Base-by-base conservation (phyloP, 139 green algal species). In the Marvania coccoides region DNA sequence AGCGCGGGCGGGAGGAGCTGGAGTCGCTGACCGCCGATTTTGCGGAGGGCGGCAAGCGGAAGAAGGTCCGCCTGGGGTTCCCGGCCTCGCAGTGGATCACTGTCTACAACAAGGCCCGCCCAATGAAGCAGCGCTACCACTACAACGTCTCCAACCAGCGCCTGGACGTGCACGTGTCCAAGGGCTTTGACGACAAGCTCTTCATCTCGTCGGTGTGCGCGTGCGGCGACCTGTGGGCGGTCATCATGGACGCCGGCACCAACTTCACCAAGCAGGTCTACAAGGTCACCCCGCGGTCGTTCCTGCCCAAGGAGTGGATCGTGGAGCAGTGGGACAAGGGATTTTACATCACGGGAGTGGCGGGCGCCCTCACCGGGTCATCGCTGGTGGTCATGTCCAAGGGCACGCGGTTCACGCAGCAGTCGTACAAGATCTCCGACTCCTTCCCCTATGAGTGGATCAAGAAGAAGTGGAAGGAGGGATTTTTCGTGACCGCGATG, bases 51-150 rank as follows among this genome's bases (percentile, higher is more conserved):
- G 30, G 61, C 26, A 77, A 82, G 24, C 88, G 91, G 72, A 97
- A 97, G 82, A 95, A 95, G 78, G 76, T 91, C 10, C 82, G 93
- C 37, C 64, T 95, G 33, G 93, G 93, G 26, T 86, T 93, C 64
- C 91, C 91, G 9, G 90, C 89, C 26, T 85, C 76, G 31, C 93
- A 98, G 81, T 98, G 93, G 93, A 96, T 98, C 74, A 96, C 90
- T 2, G 83, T 96, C 12, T 98, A 98, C 90, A 97, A 97, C 75
- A 90, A 90, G 35, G 86, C 92, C 73, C 61, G 73, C 39, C 86
- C 91, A 38, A 98, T 97, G 91, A 98, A 98, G 87, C 93, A 98
- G 80, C 81, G 92, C 74, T 98, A 98, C 75, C 93, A 98, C 80
- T 98, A 98, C 90, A 98, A 98, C 75, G 93, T 98, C 58, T 81